Percentiles rank a stretch among this genome's conserved stretches.
Conservation (phyloP, 257 asterid species). For the Eucommia ulmoides region DNA sequence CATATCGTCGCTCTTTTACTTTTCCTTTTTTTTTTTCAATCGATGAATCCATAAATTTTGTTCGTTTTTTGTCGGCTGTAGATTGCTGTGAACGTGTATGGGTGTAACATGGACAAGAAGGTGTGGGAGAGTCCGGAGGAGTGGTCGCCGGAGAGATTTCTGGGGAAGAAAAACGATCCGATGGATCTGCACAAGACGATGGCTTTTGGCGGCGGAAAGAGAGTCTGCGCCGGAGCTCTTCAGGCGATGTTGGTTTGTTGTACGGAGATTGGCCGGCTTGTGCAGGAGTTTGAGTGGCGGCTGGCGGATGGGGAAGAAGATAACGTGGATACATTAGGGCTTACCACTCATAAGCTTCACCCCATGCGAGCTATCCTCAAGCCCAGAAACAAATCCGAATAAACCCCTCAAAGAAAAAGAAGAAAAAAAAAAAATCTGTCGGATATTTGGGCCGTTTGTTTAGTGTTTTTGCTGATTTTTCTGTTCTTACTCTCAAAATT, state of each 20-base stretch:
- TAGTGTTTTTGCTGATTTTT: no score
- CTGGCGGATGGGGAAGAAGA: conserved; percentile 58
- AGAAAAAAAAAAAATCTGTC: no score
- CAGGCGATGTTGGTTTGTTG: conserved; percentile 74
- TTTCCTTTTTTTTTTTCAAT: no score
- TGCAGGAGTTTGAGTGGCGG: conserved; percentile 79
- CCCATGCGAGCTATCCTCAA: conserved; percentile 49
- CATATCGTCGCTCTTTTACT: no score
- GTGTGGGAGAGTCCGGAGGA: conserved; percentile 59
- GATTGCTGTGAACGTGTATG: conserved; percentile 78
- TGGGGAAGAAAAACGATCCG: conserved; percentile 27
- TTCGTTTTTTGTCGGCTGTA: conserved; percentile 15
- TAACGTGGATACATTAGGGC: conserved; percentile 57
- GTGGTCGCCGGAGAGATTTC: conserved; percentile 77
- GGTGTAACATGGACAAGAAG: conserved; percentile 70
- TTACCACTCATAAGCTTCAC: conserved; percentile 59
- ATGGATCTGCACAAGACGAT: conserved; percentile 55
- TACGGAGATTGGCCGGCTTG: conserved; percentile 50
- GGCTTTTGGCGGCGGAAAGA: conserved; percentile 83
- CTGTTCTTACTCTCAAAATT: no score
- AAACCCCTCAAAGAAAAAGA: no score
- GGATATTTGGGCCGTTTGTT: no score
- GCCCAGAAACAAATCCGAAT: conserved; percentile 40
- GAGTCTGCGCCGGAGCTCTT: conserved; percentile 75
- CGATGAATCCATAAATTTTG: no score